Evolutionary conservation across 1,284 basidiomycete species (phyloP), one percentile per base, ranked within the genome.

Genomic region (Apiotrichum akiyoshidainum): DNA sequence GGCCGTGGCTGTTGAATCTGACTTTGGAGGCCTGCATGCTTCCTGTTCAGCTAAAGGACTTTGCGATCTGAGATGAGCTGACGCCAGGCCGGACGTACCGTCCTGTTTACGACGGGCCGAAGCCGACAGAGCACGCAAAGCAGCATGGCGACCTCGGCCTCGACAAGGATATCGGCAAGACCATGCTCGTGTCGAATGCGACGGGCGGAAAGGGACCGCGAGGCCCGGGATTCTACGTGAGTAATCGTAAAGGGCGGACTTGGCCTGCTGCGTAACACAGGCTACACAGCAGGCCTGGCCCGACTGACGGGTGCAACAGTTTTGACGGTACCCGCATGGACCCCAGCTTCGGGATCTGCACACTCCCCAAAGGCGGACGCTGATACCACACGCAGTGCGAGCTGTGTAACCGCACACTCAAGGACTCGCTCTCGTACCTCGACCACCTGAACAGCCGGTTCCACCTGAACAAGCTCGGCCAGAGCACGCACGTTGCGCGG

Each of bases 371-470:
- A 5, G n/a, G 8, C 21, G 3, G 45, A 26, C 45, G 10, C 37
- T 39, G 11, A 13, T n/a, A 17, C 39, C 17, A 59, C 53, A n/a
- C 17, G 16, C 59, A 79, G 78, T 97, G 93, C 70, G 92, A 94
- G 70, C 80, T 88, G 11, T 97, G 93, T 74, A 88, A 86, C 67
- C 82, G 91, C 65, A 96, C 90, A 21, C 90, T 92, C 78, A 97
- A 96, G 77, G 95, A 99, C 73, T 94, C 87, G 60, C 83, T 88
- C 31, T 89, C 86, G 1, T 99, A 98, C 74, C 81, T 99, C 52
- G 95, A 99, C 75, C 96, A 99, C 75, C 86, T 99, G 58, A 99
- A 99, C 77, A 87, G 90, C 50, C 84, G 93, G 79, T 86, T 87
- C 61, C 96, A 99, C 81, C 81, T 99, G 16, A 59, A 60, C 50